Percentiles rank a stretch among this genome's conserved stretches.
phyloP scores from a whole-genome alignment of 1,139 yeast species.

The Taphrina communis region DNA sequence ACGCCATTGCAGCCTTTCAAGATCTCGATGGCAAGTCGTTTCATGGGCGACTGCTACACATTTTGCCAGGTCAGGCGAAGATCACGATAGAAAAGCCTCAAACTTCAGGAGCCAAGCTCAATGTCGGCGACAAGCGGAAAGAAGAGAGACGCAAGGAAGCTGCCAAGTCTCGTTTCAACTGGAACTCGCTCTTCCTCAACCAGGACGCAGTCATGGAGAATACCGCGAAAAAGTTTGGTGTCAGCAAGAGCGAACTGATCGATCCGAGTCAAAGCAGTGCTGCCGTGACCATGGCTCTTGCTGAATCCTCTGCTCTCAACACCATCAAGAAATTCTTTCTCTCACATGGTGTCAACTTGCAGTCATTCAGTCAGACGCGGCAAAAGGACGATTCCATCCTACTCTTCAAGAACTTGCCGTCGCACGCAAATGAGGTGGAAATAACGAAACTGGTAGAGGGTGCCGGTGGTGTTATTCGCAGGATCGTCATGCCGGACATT shows the following conservation, averaged over 20 bases:
- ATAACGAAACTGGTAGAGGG: constrained; percentile 78
- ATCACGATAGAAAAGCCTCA: constrained; percentile 74
- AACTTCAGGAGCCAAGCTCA: constrained; percentile 36
- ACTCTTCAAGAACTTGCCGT: constrained; percentile 87
- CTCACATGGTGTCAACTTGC: constrained; percentile 79
- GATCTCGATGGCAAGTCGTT: constrained; percentile 84
- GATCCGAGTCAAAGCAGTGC: constrained; percentile 86
- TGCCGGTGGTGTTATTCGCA: constrained; percentile 71
- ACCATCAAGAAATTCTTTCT: constrained; percentile 89
- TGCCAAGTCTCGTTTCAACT: constrained; percentile 86
- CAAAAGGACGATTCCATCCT: constrained; percentile 76
- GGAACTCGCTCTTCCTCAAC: constrained; percentile 93
- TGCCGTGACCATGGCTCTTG: constrained; percentile 96
- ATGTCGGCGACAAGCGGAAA: constrained; percentile 69
- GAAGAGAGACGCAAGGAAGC: constrained; percentile 82
- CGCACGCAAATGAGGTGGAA: constrained; percentile 79
- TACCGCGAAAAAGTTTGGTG: constrained; percentile 83
- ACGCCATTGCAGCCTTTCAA: constrained; percentile 77
- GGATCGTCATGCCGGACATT: constrained; percentile 92
- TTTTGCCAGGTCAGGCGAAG: constrained; percentile 82
- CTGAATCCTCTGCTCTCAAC: constrained; percentile 94
- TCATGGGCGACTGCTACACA: constrained; percentile 92
- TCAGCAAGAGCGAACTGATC: constrained; percentile 78
- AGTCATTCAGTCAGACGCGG: constrained; percentile 69
- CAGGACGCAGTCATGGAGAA: constrained; percentile 90